Conservation (phyloP, 192 early-diverging fungal species). For the Coemansia sp. region DNA sequence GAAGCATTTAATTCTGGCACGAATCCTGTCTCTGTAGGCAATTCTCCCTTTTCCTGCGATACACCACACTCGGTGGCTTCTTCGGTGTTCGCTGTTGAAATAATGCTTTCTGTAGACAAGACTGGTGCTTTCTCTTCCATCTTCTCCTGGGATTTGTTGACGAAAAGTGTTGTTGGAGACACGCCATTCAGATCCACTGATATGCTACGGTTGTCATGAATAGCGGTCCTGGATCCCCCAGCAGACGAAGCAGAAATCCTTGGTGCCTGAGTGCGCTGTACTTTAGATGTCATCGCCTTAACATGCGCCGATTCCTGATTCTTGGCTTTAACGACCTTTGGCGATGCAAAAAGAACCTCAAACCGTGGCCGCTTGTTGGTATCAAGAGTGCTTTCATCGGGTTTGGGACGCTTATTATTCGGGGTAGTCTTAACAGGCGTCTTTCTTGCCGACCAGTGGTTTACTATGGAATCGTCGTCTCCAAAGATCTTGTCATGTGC, state of each 20-base stretch:
- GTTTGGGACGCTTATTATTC: slow-evolving; percentile 33
- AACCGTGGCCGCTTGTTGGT: slow-evolving; percentile 44
- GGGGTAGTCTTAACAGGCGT: slow-evolving; percentile 26
- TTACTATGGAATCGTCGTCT: slow-evolving; percentile 41
- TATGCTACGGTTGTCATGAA: slow-evolving; percentile 3
- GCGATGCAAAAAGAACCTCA: slow-evolving; percentile 35
- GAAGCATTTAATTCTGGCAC: not conserved
- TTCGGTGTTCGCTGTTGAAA: too few species aligned
- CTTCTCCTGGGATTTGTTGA: not conserved
- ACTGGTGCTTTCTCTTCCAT: not conserved
- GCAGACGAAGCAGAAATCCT: not conserved
- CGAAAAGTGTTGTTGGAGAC: slow-evolving; percentile 26
- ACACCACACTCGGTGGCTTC: too few species aligned
- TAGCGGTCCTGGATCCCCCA: slow-evolving; percentile 27
- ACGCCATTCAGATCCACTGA: not conserved
- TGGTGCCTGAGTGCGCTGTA: slow-evolving; percentile 17
- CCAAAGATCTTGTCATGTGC: slow-evolving; percentile 45
- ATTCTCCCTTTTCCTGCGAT: too few species aligned
- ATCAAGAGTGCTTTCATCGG: not conserved
- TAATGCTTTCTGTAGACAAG: not conserved
- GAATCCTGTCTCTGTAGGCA: not conserved
- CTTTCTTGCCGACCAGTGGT: slow-evolving; percentile 49
- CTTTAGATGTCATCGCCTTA: slow-evolving; percentile 25
- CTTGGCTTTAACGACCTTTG: slow-evolving; percentile 21
- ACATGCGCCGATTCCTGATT: slow-evolving; percentile 15